Evolutionary conservation across 148 eudicot genomes (phyloP).

Genomic region (Suaeda aralocaspica): DNA sequence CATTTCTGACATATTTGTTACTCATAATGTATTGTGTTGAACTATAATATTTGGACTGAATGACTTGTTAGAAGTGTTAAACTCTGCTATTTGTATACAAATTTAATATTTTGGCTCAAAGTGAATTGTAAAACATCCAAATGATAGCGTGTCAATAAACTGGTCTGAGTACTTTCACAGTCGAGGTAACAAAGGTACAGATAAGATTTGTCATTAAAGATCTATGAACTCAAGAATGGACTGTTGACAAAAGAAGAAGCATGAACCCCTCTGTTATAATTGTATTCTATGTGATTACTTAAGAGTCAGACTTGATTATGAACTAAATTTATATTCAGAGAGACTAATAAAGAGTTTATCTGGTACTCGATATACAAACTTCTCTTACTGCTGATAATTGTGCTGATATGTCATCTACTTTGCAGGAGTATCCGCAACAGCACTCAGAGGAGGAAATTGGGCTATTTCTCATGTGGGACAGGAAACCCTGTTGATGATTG

Average conservation of each 20-base stretch:
- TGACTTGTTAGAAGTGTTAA: no score
- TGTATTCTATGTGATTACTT: not conserved
- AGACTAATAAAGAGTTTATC: not conserved
- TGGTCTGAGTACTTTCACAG: not conserved
- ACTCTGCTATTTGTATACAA: no score
- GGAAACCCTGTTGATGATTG: slow-evolving; percentile 92
- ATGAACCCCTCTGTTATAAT: not conserved
- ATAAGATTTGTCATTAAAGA: not conserved
- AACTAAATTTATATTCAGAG: no score
- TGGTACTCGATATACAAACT: not conserved
- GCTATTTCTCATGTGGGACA: slow-evolving; percentile 75
- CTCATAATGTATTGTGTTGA: not conserved
- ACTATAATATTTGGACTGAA: no score
- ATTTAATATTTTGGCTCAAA: no score
- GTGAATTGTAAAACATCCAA: not conserved
- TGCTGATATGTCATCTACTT: not conserved
- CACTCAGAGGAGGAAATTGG: slow-evolving; percentile 75
- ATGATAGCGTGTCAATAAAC: not conserved
- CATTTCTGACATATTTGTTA: not conserved
- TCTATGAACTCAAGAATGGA: not conserved
- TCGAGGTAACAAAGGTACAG: not conserved
- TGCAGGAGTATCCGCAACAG: slow-evolving; percentile 73
- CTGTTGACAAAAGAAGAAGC: not conserved
- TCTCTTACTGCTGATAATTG: not conserved
- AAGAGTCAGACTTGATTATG: not conserved